Conservation (phyloP, 2,329 filamentous ascomycete genomes). For the Cytospora piceicola region DNA sequence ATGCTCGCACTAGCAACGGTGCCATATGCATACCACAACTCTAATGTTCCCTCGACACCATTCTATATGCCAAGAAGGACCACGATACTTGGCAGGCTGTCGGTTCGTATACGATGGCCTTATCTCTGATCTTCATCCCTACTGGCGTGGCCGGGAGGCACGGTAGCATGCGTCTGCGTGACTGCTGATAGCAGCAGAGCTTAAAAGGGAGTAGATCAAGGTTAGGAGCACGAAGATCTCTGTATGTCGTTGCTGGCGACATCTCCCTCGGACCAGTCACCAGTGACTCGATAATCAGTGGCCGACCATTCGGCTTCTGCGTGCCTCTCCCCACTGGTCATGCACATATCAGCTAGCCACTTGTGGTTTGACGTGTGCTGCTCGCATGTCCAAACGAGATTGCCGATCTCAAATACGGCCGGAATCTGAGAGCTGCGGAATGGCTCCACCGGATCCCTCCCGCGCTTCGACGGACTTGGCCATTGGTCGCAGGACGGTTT, state of each 20-base stretch:
- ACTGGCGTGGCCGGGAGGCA: background rate
- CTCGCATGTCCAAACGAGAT: background rate
- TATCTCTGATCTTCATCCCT: conserved; percentile 5
- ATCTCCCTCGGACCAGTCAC: background rate
- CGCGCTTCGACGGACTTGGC: conserved; percentile 21
- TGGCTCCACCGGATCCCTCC: conserved; percentile 14
- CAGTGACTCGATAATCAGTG: background rate
- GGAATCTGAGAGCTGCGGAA: background rate
- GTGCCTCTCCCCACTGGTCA: background rate
- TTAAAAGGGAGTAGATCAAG: background rate
- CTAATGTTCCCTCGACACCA: too few species aligned
- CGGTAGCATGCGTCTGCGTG: background rate
- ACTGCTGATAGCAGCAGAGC: background rate
- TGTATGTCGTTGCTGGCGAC: background rate
- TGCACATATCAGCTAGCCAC: background rate
- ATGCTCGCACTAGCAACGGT: background rate
- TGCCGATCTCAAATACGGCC: background rate
- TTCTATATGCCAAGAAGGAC: background rate
- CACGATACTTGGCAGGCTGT: conserved; percentile 11
- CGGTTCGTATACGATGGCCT: background rate
- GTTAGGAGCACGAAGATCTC: background rate
- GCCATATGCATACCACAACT: background rate
- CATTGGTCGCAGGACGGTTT: conserved; percentile 15
- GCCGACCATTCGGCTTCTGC: background rate
- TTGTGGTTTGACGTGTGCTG: background rate